phyloP scores from a whole-genome alignment of 1,284 basidiomycete species.

The Vanrija pseudolonga region DNA sequence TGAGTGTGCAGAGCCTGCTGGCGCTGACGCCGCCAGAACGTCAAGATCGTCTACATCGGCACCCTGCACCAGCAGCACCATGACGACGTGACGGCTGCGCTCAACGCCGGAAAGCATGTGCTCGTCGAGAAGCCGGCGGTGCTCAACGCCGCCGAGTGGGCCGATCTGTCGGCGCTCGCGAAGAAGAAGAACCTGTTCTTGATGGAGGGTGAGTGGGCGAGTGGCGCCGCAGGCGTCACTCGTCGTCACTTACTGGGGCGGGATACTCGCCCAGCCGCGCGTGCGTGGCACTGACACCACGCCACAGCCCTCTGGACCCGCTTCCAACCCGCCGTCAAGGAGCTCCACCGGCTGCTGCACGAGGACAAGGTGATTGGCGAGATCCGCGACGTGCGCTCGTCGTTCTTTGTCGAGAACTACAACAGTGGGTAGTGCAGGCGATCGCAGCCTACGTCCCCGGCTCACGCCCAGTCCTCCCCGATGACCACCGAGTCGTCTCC shows the following conservation, averaged over 20 bases:
- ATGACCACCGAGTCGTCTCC: slow-evolving; percentile 47
- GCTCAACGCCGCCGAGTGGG: slow-evolving; percentile 51
- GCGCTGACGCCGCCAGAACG: slow-evolving; percentile 29
- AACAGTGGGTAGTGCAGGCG: background rate
- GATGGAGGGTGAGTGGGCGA: slow-evolving; percentile 43
- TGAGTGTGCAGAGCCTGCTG: slow-evolving; percentile 14
- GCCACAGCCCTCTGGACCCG: slow-evolving; percentile 46
- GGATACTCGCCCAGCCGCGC: no score
- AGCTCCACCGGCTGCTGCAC: slow-evolving; percentile 40
- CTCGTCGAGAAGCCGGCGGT: slow-evolving; percentile 52
- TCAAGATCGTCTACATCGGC: slow-evolving; percentile 53
- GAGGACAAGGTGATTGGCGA: slow-evolving; percentile 43
- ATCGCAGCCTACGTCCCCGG: background rate
- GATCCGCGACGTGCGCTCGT: slow-evolving; percentile 28
- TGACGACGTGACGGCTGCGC: slow-evolving; percentile 45
- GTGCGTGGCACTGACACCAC: background rate
- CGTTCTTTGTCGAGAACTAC: slow-evolving; percentile 11
- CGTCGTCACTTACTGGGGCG: no score
- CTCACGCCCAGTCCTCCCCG: slow-evolving; percentile 4
- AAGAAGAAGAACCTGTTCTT: slow-evolving; percentile 42
- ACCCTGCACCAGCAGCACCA: slow-evolving; percentile 53
- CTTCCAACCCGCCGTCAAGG: slow-evolving; percentile 45
- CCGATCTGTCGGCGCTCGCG: slow-evolving; percentile 46
- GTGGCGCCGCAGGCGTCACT: background rate
- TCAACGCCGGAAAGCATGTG: slow-evolving; percentile 51